Evolutionary conservation across 2,329 filamentous ascomycete genomes (phyloP).

Genomic region (Hypoxylon sp.): DNA sequence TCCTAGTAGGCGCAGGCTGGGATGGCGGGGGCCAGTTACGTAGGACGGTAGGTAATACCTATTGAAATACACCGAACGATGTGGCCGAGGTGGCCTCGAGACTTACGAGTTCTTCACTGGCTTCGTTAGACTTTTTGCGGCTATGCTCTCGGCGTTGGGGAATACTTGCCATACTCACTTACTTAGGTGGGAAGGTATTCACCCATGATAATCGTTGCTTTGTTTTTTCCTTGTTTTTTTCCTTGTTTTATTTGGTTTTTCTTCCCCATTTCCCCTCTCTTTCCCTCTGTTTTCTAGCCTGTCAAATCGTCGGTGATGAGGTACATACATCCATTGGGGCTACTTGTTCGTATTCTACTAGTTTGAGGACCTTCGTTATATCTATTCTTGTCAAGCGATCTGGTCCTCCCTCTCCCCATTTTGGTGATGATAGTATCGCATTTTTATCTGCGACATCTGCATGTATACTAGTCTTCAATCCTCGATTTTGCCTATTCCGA

Average conservation of each 20-base stretch:
- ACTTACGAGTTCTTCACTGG: neutral
- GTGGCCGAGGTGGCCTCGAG: constrained; percentile 14
- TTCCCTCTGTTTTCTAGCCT: neutral
- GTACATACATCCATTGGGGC: constrained; percentile 13
- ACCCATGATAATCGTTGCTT: constrained; percentile 24
- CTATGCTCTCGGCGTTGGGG: constrained; percentile 24
- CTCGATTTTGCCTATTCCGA: constrained; percentile 32
- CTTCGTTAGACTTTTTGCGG: constrained; percentile 29
- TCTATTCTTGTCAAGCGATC: too few relatives aligned
- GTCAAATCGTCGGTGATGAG: constrained; percentile 28
- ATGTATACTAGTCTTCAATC: constrained; percentile 1
- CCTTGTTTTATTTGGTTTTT: constrained; percentile 19
- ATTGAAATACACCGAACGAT: constrained; percentile 11
- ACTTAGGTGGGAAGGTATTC: constrained; percentile 1
- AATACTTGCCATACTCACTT: constrained; percentile 11
- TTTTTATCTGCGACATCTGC: neutral
- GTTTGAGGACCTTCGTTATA: too few relatives aligned
- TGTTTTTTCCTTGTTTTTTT: constrained; percentile 21
- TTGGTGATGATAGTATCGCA: too few relatives aligned
- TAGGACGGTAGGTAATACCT: constrained; percentile 6
- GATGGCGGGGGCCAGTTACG: constrained; percentile 7
- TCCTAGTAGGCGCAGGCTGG: constrained; percentile 14
- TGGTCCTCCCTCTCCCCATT: too few relatives aligned
- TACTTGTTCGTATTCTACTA: constrained; percentile 29
- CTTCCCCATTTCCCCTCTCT: neutral